Evolutionary conservation across 352 stramenopile species (phyloP).

Genomic region (Globisporangium megalacanthum): DNA sequence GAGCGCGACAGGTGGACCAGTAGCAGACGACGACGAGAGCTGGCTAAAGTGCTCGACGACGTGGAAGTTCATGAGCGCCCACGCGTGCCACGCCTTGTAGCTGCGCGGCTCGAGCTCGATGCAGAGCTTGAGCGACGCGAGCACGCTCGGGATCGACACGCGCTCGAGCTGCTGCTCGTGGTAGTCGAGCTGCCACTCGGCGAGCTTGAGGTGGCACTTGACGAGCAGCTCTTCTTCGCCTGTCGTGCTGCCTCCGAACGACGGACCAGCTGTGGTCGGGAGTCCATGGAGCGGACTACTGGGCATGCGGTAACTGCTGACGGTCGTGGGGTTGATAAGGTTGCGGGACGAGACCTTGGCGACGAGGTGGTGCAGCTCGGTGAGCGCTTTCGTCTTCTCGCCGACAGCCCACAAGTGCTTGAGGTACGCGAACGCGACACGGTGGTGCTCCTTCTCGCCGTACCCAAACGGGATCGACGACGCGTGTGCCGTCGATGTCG

Average conservation of each 20-base stretch:
- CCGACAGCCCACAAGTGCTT: conserved; percentile 93
- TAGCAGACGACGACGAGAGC: conserved; percentile 25
- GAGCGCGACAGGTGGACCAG: background rate
- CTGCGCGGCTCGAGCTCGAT: conserved; percentile 66
- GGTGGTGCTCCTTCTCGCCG: conserved; percentile 87
- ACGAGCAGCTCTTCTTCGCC: conserved; percentile 72
- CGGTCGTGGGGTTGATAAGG: background rate
- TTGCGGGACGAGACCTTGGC: conserved; percentile 61
- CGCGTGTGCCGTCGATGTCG: conserved; percentile 39
- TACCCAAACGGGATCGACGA: conserved; percentile 44
- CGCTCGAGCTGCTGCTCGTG: conserved; percentile 78
- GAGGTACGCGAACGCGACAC: conserved; percentile 92
- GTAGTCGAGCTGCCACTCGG: conserved; percentile 81
- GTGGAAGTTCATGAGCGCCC: conserved; percentile 97
- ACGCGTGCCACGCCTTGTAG: conserved; percentile 94
- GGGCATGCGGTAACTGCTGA: conserved; percentile 11
- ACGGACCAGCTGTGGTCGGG: conserved; percentile 4
- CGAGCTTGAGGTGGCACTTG: conserved; percentile 80
- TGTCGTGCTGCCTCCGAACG: conserved; percentile 2
- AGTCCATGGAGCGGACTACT: conserved; percentile 5
- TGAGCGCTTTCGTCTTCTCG: conserved; percentile 85
- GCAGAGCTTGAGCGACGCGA: conserved; percentile 60
- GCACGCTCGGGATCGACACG: conserved; percentile 63
- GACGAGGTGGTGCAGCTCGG: conserved; percentile 81
- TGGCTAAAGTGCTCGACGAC: conserved; percentile 88